A percentile compares a stretch with the other conserved stretches of the same genome.
Evolutionary conservation across 2,329 filamentous ascomycete species (phyloP).

Genomic region (Cercospora zeae-maydis): DNA sequence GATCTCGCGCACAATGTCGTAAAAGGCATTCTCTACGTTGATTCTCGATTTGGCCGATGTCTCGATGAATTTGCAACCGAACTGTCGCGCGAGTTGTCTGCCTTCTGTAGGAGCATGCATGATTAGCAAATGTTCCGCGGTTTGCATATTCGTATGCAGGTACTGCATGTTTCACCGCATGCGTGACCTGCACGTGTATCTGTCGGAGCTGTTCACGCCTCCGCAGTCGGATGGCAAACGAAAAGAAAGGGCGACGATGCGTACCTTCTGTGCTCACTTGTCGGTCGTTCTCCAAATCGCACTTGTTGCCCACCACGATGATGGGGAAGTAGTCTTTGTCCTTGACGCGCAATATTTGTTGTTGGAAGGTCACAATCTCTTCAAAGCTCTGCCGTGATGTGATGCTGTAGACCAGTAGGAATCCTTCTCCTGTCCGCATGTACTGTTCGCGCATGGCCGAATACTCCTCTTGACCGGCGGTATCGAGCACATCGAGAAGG

Average conservation of each 20-base stretch:
- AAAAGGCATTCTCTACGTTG: slow-evolving; percentile 98
- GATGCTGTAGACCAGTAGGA: slow-evolving; percentile 97
- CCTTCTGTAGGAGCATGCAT: slow-evolving; percentile 62
- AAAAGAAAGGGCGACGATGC: not conserved
- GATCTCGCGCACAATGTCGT: slow-evolving; percentile 96
- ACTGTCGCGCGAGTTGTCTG: slow-evolving; percentile 76
- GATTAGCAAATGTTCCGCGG: slow-evolving; percentile 7
- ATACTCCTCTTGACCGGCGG: slow-evolving; percentile 97
- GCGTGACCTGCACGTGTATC: slow-evolving; percentile 23
- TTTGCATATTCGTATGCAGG: slow-evolving; percentile 5
- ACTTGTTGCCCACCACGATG: slow-evolving; percentile 98
- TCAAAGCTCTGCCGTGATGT: slow-evolving; percentile 96
- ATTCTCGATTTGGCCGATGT: slow-evolving; percentile 97
- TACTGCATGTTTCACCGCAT: slow-evolving; percentile 6
- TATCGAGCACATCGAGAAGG: slow-evolving; percentile 95
- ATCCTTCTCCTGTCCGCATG: slow-evolving; percentile 98
- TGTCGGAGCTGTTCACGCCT: not conserved
- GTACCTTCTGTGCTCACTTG: slow-evolving; percentile 86
- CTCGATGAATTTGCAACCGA: slow-evolving; percentile 98
- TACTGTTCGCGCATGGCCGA: slow-evolving; percentile 99
- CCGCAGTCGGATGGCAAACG: not conserved
- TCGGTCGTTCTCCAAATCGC: slow-evolving; percentile 90
- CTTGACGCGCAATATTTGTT: slow-evolving; percentile 97
- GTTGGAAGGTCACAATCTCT: slow-evolving; percentile 97
- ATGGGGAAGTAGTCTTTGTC: slow-evolving; percentile 99